phyloP scores from a whole-genome alignment of 306 rosid species.

The Glycine soja region DNA sequence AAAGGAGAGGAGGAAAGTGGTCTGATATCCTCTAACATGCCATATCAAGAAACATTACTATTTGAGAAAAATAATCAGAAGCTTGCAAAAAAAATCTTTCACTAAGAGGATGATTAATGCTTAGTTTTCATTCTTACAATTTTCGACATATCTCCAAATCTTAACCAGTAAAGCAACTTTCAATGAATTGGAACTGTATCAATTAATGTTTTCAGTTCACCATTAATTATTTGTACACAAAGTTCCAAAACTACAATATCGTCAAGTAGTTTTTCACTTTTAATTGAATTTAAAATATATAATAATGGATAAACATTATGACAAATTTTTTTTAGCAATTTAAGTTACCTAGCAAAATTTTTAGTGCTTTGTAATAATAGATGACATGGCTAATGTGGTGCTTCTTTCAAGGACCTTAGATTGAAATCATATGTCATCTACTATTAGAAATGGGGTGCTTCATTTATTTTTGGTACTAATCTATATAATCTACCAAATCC shows the following conservation, averaged over 20 bases:
- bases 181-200: not conserved
- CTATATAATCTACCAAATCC: no score
- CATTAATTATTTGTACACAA: not conserved
- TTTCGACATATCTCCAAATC: conserved; percentile 20
- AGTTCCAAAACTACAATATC: not conserved
- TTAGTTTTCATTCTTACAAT: conserved; percentile 5
- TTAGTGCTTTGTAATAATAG: no score
- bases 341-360: no score
- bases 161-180: conserved; percentile 1
- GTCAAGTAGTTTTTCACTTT: not conserved
- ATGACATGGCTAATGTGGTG: no score
- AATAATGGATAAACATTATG: conserved; percentile 1
- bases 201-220: conserved; percentile 22
- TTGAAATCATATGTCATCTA: no score
- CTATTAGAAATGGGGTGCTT: no score
- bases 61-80: conserved; percentile 26
- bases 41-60: not conserved
- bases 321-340: no score
- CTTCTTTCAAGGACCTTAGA: no score
- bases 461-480: no score
- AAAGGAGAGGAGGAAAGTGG: not conserved
- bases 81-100: not conserved
- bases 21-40: not conserved
- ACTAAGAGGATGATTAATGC: not conserved
- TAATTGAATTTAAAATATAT: conserved; percentile 3